Evolutionary conservation across 148 eudicot species (phyloP), one percentile per base, ranked within the genome.

Genomic region (Cornus florida): DNA sequence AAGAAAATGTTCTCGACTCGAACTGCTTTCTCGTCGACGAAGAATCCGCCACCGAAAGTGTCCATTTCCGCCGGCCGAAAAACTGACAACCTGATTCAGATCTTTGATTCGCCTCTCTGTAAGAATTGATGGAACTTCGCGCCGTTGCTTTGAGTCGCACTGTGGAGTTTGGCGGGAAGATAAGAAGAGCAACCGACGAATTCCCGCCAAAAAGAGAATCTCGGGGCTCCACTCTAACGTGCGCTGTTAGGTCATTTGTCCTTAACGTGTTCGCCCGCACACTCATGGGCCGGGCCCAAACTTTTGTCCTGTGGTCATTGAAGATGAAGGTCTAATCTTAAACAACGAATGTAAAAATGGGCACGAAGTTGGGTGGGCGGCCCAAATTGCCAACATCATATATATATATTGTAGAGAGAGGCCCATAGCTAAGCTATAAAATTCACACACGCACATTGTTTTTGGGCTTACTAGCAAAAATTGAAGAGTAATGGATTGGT

Each of bases 1-100:
- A 96, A 80, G 82, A 96, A 96, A 84, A 87, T 87, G 83, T 90
- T 90, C 76, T 96, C 98, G 69, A 94, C 97, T 0, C 82, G 82
- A 77, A 87, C 93, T 0, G 95, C 99, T 66, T 89, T 91, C 84
- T 92, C 97, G 84, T 96, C 99, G 64, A 90, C 80, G 83, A 85
- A 92, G 86, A 82, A 87, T 7, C 89, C 93, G 14, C 91, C 91
- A 33, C 90, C 90, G 22, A 83, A 82, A 35, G 82, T 73, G 68
- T 91, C 93, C 97, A 92, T 92, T 43, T 79, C 23, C 24, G 66
- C 59, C 19, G 59, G 5, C 19, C 14, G 59, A 17, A 53, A 53
- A 53, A 13, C 17, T 16, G 17, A 12, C 59, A 12, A 53, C 59
- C 19, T 53, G 59, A 53, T 0, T 5, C 48, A 43, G 59, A 12